Percentiles rank a stretch among this genome's conserved stretches.
Conservation (phyloP, 176 grass and related monocot genomes). For the Echinochloa phyllopogon region DNA sequence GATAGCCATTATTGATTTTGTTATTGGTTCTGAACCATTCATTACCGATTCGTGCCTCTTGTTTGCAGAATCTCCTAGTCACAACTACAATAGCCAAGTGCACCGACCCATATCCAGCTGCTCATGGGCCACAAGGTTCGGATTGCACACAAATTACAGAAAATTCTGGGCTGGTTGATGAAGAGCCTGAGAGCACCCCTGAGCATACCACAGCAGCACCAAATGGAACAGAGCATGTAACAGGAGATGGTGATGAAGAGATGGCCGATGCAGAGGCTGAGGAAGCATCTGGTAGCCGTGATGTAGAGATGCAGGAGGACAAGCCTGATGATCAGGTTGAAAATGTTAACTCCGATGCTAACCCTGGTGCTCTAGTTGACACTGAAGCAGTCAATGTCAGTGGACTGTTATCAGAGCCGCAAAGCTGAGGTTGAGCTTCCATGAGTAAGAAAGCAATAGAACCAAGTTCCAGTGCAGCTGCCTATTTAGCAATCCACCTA, state of each 20-base stretch:
- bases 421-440: slow-evolving; percentile 44
- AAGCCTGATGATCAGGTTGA: slow-evolving; percentile 53
- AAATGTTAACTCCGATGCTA: slow-evolving; percentile 11
- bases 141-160: slow-evolving; percentile 42
- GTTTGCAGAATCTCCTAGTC: slow-evolving; percentile 83
- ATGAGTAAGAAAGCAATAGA: not conserved
- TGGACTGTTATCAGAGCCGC: slow-evolving; percentile 31
- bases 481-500: not conserved
- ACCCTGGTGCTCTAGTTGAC: slow-evolving; percentile 22
- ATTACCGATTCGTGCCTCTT: slow-evolving; percentile 32
- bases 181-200: slow-evolving; percentile 32
- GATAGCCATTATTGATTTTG: slow-evolving; percentile 17
- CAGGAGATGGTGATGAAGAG: slow-evolving; percentile 74
- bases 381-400: slow-evolving; percentile 31
- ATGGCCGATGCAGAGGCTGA: slow-evolving; percentile 78
- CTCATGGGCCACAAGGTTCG: slow-evolving; percentile 43
- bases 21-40: slow-evolving; percentile 1
- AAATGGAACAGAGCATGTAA: slow-evolving; percentile 63
- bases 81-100: slow-evolving; percentile 81
- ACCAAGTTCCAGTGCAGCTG: slow-evolving; percentile 12
- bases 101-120: slow-evolving; percentile 70
- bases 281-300: slow-evolving; percentile 29
- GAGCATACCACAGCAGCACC: slow-evolving; percentile 43
- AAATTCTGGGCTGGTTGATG: slow-evolving; percentile 39
- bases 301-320: slow-evolving; percentile 73